phyloP scores from a whole-genome alignment of 1,139 yeast genomes.

The Arxiozyma bovina region DNA sequence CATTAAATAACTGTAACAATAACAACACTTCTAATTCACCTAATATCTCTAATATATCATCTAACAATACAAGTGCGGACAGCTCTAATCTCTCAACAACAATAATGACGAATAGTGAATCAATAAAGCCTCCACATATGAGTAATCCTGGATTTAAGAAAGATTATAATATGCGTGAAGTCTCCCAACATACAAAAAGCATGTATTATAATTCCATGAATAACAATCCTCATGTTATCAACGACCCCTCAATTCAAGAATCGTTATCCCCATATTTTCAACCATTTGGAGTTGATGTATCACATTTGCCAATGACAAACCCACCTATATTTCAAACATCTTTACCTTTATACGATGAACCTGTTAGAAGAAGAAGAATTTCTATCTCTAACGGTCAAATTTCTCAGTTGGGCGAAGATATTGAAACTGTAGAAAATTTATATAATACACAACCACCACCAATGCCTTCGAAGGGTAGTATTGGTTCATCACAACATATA shows the following conservation, averaged over 20 bases:
- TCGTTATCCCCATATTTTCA: slow-evolving; percentile 33
- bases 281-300: slow-evolving; percentile 35
- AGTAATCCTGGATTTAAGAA: background rate
- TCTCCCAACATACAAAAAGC: slow-evolving; percentile 8
- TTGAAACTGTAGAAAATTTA: slow-evolving; percentile 26
- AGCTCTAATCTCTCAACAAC: background rate
- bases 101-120: background rate
- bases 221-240: slow-evolving; percentile 16
- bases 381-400: slow-evolving; percentile 78
- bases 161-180: slow-evolving; percentile 4
- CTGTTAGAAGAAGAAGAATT: slow-evolving; percentile 46
- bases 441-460: slow-evolving; percentile 34
- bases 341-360: slow-evolving; percentile 35
- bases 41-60: background rate
- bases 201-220: slow-evolving; percentile 11
- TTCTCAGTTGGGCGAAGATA: slow-evolving; percentile 48
- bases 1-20: background rate
- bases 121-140: background rate
- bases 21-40: background rate
- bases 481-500: background rate
- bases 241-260: slow-evolving; percentile 33
- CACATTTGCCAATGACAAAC: slow-evolving; percentile 50
- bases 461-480: slow-evolving; percentile 17
- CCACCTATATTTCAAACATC: slow-evolving; percentile 54
- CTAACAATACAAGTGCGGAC: background rate